A percentile compares a stretch with the other conserved stretches of the same genome.
These are phyloP conservation scores for Pseudohalonectria lignicola DNA, from an alignment of 2,329 filamentous ascomycete species.

Conservation along the genomic window DNA sequence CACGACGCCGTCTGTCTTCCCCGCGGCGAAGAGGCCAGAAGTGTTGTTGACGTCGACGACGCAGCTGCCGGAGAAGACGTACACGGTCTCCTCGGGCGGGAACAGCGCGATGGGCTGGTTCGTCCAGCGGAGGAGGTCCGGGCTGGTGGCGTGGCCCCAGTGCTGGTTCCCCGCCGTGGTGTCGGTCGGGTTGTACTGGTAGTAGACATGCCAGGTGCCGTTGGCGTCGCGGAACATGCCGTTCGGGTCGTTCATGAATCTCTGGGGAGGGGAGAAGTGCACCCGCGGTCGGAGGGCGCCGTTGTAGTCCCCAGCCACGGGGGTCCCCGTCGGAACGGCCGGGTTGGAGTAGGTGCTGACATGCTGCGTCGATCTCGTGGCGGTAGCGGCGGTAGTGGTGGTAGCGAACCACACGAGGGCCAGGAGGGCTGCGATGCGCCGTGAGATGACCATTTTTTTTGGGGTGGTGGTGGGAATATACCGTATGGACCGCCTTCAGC, in stretches of 20 bases:
- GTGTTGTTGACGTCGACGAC: constrained; percentile 55
- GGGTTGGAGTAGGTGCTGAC: constrained; percentile 15
- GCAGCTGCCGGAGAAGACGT: constrained; percentile 41
- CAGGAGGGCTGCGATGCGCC: too few relatives aligned
- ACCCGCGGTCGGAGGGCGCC: constrained; percentile 34
- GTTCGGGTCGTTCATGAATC: constrained; percentile 54
- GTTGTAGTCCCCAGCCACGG: constrained; percentile 15
- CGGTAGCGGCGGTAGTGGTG: too few relatives aligned
- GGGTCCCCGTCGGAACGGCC: constrained; percentile 15
- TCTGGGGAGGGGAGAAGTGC: constrained; percentile 41
- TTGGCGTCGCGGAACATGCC: constrained; percentile 48
- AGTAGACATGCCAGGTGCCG: constrained; percentile 53
- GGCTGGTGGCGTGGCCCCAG: constrained; percentile 55
- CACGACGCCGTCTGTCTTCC: constrained; percentile 34
- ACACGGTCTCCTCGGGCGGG: constrained; percentile 29
- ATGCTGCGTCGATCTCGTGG: constrained; percentile 6
- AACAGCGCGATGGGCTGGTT: constrained; percentile 54
- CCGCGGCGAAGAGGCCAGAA: constrained; percentile 51
- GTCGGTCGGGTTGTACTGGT: constrained; percentile 32
- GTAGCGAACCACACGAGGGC: too few relatives aligned
- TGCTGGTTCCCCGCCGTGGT: constrained; percentile 41
- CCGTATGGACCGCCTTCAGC: too few relatives aligned
- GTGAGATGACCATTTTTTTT: too few relatives aligned
- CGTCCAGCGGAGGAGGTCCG: constrained; percentile 52
- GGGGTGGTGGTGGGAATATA: too few relatives aligned